Conservation (phyloP, 805 yeast species). For the Zygosaccharomyces lentus region DNA sequence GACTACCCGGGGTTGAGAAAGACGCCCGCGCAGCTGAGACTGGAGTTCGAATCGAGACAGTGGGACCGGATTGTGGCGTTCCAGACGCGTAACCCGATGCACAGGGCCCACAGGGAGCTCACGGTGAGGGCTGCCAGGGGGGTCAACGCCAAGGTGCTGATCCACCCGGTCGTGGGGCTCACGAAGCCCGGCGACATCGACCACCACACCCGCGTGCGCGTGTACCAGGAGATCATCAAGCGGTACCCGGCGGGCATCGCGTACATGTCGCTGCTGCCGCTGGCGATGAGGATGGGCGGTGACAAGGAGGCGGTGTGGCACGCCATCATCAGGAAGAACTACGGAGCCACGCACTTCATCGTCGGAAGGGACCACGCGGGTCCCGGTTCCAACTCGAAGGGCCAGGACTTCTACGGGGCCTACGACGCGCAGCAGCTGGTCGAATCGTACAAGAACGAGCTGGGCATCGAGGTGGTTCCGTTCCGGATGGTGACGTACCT, state of each 20-base stretch:
- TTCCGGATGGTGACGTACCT: constrained; percentile 95
- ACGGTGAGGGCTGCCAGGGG: constrained; percentile 97
- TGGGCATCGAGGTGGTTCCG: constrained; percentile 87
- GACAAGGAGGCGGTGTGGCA: constrained; percentile 99
- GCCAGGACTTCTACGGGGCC: constrained; percentile 93
- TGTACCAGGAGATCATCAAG: constrained; percentile 85
- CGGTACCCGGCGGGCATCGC: constrained; percentile 95
- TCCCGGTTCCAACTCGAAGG: constrained; percentile 84
- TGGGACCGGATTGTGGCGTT: constrained; percentile 93
- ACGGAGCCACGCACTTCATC: constrained; percentile 94
- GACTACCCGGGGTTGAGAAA: constrained; percentile 84
- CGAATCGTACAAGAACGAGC: constrained; percentile 66
- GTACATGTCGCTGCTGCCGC: constrained; percentile 76
- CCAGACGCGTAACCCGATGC: constrained; percentile 99
- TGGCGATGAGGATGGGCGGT: constrained; percentile 99
- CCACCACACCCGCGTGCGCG: constrained; percentile 95
- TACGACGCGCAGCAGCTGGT: constrained; percentile 94
- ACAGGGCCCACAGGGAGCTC: constrained; percentile 93
- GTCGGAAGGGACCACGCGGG: constrained; percentile 99
- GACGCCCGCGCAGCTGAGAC: constrained; percentile 86
- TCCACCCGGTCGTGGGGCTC: constrained; percentile 95
- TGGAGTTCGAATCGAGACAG: constrained; percentile 72
- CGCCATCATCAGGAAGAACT: constrained; percentile 92
- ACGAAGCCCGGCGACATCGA: constrained; percentile 98
- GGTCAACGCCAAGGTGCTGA: constrained; percentile 77